phyloP scores from a whole-genome alignment of 2,329 filamentous ascomycete species.

The Eutypa lata region DNA sequence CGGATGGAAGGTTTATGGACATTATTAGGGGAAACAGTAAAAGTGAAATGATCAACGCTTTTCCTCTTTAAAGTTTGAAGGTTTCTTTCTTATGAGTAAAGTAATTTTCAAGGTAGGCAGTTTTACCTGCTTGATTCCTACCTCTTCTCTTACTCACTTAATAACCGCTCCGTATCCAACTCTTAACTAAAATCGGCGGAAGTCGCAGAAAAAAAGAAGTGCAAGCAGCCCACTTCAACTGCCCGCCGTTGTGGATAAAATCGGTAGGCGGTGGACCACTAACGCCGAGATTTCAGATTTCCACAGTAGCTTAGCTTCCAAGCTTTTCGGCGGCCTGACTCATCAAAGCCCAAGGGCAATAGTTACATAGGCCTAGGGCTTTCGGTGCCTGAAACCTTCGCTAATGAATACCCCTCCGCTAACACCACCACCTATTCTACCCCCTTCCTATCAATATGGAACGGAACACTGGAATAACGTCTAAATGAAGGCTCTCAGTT shows the following conservation, averaged over 20 bases:
- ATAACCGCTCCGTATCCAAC: no score
- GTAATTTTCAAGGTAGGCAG: no score
- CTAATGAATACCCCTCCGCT: neutral
- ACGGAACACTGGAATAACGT: neutral
- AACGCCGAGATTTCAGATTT: neutral
- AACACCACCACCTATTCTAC: neutral
- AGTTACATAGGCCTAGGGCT: neutral
- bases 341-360: no score
- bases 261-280: neutral
- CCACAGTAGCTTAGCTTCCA: neutral
- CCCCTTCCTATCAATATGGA: neutral
- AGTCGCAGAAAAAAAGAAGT: no score
- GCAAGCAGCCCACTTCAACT: neutral
- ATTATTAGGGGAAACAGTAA: constrained; percentile 28
- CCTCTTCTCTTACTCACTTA: neutral
- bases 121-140: no score
- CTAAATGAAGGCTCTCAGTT: no score
- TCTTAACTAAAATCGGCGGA: no score
- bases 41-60: neutral
- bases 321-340: neutral
- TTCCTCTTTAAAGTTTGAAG: neutral
- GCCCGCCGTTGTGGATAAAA: neutral
- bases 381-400: neutral
- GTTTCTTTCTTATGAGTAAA: no score
- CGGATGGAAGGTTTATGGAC: constrained; percentile 30